Percentiles rank a stretch among this genome's conserved stretches.
These are phyloP conservation scores for Pseudotulostoma volvatum DNA, from an alignment of 495 filamentous ascomycete species.

Conservation along the genomic window DNA sequence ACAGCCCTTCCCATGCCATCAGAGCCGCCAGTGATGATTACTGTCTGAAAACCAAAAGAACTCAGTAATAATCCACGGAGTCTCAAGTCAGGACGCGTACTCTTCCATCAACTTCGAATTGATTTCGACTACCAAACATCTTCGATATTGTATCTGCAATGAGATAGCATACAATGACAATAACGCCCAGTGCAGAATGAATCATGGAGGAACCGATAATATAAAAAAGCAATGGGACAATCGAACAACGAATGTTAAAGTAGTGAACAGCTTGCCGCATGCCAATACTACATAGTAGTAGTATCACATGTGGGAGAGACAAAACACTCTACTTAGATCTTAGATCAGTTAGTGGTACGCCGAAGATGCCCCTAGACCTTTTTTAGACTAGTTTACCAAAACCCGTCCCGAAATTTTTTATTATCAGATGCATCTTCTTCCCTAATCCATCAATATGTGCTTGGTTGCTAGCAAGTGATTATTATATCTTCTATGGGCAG, in stretches of 20 bases:
- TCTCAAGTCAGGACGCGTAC: slow-evolving; percentile 28
- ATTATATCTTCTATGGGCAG: slow-evolving; percentile 26
- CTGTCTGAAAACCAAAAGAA: slow-evolving; percentile 35
- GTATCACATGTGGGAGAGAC: too few relatives aligned
- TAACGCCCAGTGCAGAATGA: slow-evolving; percentile 20
- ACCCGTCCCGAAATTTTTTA: too few relatives aligned
- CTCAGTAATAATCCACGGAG: background rate
- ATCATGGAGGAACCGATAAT: slow-evolving; percentile 19
- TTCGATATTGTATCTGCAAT: slow-evolving; percentile 28
- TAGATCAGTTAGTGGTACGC: too few relatives aligned
- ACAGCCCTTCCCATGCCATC: slow-evolving; percentile 76
- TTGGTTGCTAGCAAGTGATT: too few relatives aligned
- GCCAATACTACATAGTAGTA: too few relatives aligned
- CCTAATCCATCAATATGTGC: too few relatives aligned
- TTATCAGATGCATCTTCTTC: too few relatives aligned
- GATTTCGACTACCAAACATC: slow-evolving; percentile 56
- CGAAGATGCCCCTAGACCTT: too few relatives aligned
- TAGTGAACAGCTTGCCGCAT: too few relatives aligned
- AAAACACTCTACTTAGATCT: too few relatives aligned
- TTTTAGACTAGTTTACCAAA: too few relatives aligned
- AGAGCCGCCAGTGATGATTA: slow-evolving; percentile 81
- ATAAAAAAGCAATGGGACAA: slow-evolving; percentile 9
- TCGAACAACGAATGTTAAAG: slow-evolving; percentile 3
- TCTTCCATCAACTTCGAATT: slow-evolving; percentile 66
- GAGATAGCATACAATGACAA: slow-evolving; percentile 29